phyloP scores from a whole-genome alignment of 1,284 basidiomycete species.

The Stygiomarasmius scandens region DNA sequence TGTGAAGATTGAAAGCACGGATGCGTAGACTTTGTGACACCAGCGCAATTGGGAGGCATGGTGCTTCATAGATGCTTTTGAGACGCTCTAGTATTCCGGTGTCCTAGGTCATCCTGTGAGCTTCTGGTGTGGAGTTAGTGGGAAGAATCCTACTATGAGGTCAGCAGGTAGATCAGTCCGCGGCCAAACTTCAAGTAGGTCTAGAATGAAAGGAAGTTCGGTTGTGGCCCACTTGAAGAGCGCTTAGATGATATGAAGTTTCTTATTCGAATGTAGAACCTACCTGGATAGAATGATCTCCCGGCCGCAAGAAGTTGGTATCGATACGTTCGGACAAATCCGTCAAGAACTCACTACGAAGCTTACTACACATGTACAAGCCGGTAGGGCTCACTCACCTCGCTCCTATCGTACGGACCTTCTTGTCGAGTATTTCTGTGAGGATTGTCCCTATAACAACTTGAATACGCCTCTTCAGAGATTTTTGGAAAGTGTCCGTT shows the following conservation, averaged over 20 bases:
- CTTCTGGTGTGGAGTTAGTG: neutral
- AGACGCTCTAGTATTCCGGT: neutral
- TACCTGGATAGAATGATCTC: neutral
- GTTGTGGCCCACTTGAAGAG: neutral
- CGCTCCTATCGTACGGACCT: neutral
- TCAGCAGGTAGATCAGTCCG: neutral
- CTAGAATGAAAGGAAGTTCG: slow-evolving; percentile 5
- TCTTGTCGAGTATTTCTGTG: neutral
- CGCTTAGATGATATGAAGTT: too few species aligned
- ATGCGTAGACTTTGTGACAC: neutral
- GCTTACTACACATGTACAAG: neutral
- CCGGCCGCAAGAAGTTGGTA: neutral
- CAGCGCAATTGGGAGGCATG: neutral
- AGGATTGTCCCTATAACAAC: neutral
- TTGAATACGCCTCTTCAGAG: neutral
- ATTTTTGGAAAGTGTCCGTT: neutral
- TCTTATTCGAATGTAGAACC: neutral
- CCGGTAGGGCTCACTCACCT: neutral
- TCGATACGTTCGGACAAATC: neutral
- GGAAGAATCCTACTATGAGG: neutral
- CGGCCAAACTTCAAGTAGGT: slow-evolving; percentile 2
- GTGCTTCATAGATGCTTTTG: neutral
- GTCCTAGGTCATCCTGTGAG: neutral
- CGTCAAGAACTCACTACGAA: neutral
- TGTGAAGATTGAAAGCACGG: neutral